Percentiles rank a stretch among this genome's conserved stretches.
Evolutionary conservation across 2,329 filamentous ascomycete genomes (phyloP).

Genomic region (Neonectria magnoliae): DNA sequence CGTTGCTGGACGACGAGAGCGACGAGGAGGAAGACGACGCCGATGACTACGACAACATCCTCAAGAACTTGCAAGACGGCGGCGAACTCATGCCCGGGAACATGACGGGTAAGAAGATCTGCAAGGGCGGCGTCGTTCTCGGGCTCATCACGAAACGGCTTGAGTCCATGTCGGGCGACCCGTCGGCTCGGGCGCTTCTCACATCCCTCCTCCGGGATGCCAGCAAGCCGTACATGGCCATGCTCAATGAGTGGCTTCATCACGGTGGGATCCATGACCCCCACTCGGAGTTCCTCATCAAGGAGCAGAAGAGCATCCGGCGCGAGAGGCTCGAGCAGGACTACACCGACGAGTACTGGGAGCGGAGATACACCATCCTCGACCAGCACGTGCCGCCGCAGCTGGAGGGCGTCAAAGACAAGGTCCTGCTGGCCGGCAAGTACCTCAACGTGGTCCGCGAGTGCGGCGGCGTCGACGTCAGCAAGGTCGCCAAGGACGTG

Average conservation of each 20-base stretch:
- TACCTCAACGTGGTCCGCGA: constrained; percentile 98
- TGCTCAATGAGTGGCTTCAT: constrained; percentile 99
- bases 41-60: constrained; percentile 90
- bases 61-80: constrained; percentile 88
- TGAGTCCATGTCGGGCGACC: constrained; percentile 92
- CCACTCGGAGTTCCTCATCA: constrained; percentile 92
- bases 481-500: constrained; percentile 87
- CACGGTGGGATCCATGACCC: constrained; percentile 95
- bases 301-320: constrained; percentile 94
- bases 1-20: constrained; percentile 83
- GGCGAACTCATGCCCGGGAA: constrained; percentile 82
- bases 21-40: constrained; percentile 77
- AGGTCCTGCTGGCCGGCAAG: constrained; percentile 93
- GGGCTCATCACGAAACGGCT: constrained; percentile 85
- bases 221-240: constrained; percentile 94
- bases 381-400: constrained; percentile 93
- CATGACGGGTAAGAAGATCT: constrained; percentile 88
- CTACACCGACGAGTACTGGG: constrained; percentile 99
- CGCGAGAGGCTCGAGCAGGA: constrained; percentile 92
- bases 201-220: constrained; percentile 86
- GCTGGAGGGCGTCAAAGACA: constrained; percentile 89
- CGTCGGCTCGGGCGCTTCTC: constrained; percentile 82
- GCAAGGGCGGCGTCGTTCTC: constrained; percentile 96
- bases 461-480: constrained; percentile 94
- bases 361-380: constrained; percentile 93